Conservation (phyloP, 371 early-diverging fungal species). For the Cokeromyces recurvatus region DNA sequence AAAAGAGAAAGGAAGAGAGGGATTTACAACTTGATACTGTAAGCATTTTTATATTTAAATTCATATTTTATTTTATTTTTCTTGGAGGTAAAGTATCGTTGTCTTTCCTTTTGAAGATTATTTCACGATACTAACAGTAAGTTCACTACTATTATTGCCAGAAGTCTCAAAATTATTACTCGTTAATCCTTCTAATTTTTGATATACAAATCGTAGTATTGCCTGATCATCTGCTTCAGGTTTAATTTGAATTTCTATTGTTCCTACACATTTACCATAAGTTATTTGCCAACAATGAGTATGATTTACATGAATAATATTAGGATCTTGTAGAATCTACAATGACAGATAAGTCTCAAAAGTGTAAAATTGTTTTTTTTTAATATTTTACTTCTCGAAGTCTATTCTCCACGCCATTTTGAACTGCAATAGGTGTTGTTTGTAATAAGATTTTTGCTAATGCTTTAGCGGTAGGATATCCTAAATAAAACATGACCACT, state of each 20-base stretch:
- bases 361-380: slow-evolving; percentile 1
- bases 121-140: slow-evolving; percentile 42
- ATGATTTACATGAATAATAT: slow-evolving; percentile 41
- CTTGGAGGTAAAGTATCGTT: no score
- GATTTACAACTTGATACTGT: no score
- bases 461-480: slow-evolving; percentile 36
- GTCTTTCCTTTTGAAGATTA: no score
- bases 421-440: slow-evolving; percentile 34
- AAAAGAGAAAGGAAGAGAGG: no score
- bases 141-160: slow-evolving; percentile 36
- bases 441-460: slow-evolving; percentile 39
- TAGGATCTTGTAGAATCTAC: slow-evolving; percentile 43
- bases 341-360: slow-evolving; percentile 1
- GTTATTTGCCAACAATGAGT: slow-evolving; percentile 67
- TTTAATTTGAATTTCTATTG: slow-evolving; percentile 43
- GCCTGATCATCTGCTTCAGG: slow-evolving; percentile 55
- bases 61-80: no score
- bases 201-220: slow-evolving; percentile 45
- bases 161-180: slow-evolving; percentile 23
- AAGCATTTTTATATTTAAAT: no score
- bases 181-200: slow-evolving; percentile 47
- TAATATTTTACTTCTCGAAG: slow-evolving; percentile 28
- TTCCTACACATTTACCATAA: slow-evolving; percentile 55
- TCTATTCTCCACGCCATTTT: slow-evolving; percentile 32
- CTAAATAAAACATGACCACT: slow-evolving; percentile 47